These are phyloP conservation scores for Didymella pinodella DNA, from an alignment of 2,329 filamentous ascomycete species.

Conservation along the genomic window DNA sequence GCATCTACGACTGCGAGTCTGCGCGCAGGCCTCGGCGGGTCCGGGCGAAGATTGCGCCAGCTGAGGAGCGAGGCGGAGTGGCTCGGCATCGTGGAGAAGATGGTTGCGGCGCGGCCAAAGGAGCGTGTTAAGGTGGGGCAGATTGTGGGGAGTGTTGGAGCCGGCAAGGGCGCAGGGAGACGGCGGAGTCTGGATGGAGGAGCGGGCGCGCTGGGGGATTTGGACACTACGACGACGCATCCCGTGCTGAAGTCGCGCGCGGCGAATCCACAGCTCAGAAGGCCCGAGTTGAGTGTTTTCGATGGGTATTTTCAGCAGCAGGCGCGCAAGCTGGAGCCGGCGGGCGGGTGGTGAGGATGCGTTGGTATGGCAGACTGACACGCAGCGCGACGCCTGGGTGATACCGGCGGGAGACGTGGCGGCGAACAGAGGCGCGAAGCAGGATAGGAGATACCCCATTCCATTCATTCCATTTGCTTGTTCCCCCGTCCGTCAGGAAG, in stretches of 20 bases:
- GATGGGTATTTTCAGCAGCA: slow-evolving; percentile 50
- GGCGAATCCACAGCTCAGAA: slow-evolving; percentile 18
- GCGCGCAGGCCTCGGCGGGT: slow-evolving; percentile 39
- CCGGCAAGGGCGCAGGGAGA: slow-evolving; percentile 37
- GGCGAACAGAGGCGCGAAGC: no score
- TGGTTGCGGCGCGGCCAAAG: slow-evolving; percentile 45
- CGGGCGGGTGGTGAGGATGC: slow-evolving; percentile 30
- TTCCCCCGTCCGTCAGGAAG: background rate
- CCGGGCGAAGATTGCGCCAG: slow-evolving; percentile 43
- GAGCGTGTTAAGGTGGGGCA: slow-evolving; percentile 47
- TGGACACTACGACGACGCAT: background rate
- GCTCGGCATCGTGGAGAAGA: slow-evolving; percentile 49
- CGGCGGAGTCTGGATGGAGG: slow-evolving; percentile 48
- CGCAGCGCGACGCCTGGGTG: background rate
- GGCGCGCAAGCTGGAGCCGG: slow-evolving; percentile 33
- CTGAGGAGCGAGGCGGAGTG: slow-evolving; percentile 46
- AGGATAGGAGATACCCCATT: background rate
- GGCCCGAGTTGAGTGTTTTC: slow-evolving; percentile 47
- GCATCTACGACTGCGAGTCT: slow-evolving; percentile 43
- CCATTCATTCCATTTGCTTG: background rate
- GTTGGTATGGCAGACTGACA: background rate
- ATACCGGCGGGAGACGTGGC: background rate
- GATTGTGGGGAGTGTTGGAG: slow-evolving; percentile 40
- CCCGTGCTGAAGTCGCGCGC: slow-evolving; percentile 3
- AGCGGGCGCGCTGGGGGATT: no score